Percentiles rank a stretch among this genome's conserved stretches.
Evolutionary conservation across 305 asterid genomes (phyloP).

Genomic region (Solanum chacoense): DNA sequence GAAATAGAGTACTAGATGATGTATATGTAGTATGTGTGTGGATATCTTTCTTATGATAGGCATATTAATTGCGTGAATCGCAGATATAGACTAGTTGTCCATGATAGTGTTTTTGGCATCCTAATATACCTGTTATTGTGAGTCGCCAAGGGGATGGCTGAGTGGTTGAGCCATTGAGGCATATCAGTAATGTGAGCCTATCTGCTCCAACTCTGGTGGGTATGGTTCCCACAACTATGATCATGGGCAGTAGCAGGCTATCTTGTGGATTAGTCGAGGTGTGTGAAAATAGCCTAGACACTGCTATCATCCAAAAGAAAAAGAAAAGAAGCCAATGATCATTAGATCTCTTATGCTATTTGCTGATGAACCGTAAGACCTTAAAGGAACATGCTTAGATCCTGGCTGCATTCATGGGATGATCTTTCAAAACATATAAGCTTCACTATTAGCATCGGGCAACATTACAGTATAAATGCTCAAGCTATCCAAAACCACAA

Average conservation of each 20-base stretch:
- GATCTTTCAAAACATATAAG: background rate
- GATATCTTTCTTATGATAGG: background rate
- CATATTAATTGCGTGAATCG: background rate
- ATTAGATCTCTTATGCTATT: background rate
- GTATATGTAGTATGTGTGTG: background rate
- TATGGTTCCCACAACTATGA: background rate
- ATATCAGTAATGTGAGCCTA: background rate
- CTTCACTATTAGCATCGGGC: background rate
- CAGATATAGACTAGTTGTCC: background rate
- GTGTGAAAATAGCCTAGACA: background rate
- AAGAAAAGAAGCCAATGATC: background rate
- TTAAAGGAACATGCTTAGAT: background rate
- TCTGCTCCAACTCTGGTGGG: background rate
- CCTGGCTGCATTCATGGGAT: background rate
- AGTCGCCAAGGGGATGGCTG: background rate
- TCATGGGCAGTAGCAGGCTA: background rate
- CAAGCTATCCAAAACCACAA: background rate
- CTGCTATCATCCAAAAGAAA: background rate
- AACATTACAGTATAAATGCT: background rate
- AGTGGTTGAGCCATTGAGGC: background rate
- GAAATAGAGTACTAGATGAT: background rate
- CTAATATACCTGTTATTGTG: background rate
- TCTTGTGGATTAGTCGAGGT: background rate
- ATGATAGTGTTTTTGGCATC: background rate
- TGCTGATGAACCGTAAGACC: background rate